Base-by-base conservation (phyloP, 768 basidiomycete species). In the Suillus lakei region DNA sequence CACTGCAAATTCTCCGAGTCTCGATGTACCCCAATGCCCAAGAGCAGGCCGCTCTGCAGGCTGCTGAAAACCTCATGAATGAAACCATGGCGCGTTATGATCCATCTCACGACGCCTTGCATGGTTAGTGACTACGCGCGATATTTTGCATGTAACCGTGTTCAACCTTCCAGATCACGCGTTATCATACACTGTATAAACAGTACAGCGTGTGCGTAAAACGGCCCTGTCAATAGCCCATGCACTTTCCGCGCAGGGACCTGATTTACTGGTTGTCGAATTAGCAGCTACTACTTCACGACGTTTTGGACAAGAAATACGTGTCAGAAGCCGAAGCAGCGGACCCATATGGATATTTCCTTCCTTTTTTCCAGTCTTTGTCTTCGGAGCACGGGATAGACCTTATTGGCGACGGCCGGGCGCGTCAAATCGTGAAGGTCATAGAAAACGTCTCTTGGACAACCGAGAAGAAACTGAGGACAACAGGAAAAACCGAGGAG, bases 251-350 rank as follows among this genome's bases (percentile, higher is more conserved):
- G 66, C 79, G 10, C 74, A 78, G 15, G 77, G 77, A 48, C 88
- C 88, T 3, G 92, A 96, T 79, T 76, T 95, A 2, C 78, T 96
- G 26, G 84, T 88, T 6, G 85, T 96, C 28, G 95, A 96, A 76
- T 80, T 96, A 55, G 90, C 91, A 36, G 91, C 95, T n/a, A n/a
- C 84, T 97, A 44, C 85, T 96, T 53, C 95, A 96, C 71, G 95
- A 97, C 76, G 84, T 95, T 48, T 80, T 93, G 39, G 92, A 94
- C 84, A 92, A 91, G 79, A 94, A 95, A 81, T 93, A 95, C 72
- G 88, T 89, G 21, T 79, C 88, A 2, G 75, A 82, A 15, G 82
- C 81, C 62, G 76, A 85, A 69, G 84, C 86, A 15, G 80, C 84
- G 21, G 86, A 91, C 72, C 86, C 90, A 7, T 87, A 86, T 76